Conservation (phyloP, 257 asterid species). For the Orobanche coerulescens region DNA sequence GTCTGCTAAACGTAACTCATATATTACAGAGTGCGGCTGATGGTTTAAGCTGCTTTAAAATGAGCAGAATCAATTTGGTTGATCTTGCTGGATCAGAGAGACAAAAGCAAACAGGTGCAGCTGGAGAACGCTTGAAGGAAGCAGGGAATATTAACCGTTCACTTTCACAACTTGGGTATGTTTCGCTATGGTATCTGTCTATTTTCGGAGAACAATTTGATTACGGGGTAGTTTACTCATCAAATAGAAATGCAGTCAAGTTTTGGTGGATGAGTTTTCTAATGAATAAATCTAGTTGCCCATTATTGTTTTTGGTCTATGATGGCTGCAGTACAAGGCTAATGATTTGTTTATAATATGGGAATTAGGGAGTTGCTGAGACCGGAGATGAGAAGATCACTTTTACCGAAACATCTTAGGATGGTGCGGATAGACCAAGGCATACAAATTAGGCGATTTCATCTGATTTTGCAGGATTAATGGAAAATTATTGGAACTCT, state of each 20-base stretch:
- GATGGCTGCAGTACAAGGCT: slow-evolving; percentile 1
- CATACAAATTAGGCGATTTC: neutral
- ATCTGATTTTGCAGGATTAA: neutral
- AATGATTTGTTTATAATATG: neutral
- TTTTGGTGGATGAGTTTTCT: slow-evolving; percentile 8
- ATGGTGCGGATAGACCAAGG: slow-evolving; percentile 3
- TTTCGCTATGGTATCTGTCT: neutral
- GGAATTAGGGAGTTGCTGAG: neutral
- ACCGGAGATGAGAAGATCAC: neutral
- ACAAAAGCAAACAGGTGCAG: slow-evolving; percentile 98
- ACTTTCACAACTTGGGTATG: slow-evolving; percentile 94
- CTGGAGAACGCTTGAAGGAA: slow-evolving; percentile 97
- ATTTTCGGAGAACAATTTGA: neutral
- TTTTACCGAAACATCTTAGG: neutral
- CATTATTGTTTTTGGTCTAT: neutral
- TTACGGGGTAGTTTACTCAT: neutral
- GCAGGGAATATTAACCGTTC: slow-evolving; percentile 99
- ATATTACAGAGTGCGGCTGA: slow-evolving; percentile 64
- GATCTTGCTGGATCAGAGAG: slow-evolving; percentile 99
- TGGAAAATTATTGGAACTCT: neutral
- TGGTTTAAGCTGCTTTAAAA: slow-evolving; percentile 75
- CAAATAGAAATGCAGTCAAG: slow-evolving; percentile 6
- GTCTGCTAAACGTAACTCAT: slow-evolving; percentile 17
- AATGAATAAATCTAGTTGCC: slow-evolving; percentile 6
- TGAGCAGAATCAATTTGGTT: slow-evolving; percentile 89